Conservation (phyloP, 345 rosid species). For the Boechera divaricarpa region DNA sequence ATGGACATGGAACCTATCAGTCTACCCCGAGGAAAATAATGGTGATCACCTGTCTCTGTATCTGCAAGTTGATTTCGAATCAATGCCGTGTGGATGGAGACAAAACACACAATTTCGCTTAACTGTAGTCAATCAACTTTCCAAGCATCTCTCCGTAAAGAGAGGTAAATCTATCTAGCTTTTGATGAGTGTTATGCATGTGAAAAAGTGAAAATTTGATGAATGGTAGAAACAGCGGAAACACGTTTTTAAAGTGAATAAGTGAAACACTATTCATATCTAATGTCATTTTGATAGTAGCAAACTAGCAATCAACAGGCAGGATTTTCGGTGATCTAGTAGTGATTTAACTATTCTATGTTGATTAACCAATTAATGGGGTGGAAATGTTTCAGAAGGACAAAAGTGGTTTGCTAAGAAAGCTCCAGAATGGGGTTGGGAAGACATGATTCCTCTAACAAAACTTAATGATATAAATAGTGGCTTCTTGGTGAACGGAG, state of each 20-base stretch:
- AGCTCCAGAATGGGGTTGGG: neutral
- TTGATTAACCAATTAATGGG: neutral
- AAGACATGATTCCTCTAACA: neutral
- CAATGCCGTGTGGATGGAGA: conserved; percentile 80
- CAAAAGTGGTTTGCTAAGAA: conserved; percentile 9
- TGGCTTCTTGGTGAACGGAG: conserved; percentile 57
- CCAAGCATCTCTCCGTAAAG: conserved; percentile 44
- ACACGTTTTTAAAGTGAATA: neutral
- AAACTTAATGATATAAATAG: neutral
- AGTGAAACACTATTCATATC: neutral
- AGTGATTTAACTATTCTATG: neutral
- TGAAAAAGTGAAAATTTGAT: neutral
- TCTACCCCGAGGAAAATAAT: conserved; percentile 75
- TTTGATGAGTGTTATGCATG: neutral
- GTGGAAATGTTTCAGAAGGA: conserved; percentile 10
- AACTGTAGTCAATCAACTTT: conserved; percentile 65
- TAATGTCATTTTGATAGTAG: neutral
- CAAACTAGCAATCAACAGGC: neutral
- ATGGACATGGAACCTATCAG: too few species aligned
- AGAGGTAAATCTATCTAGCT: neutral
- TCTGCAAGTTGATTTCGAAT: conserved; percentile 68
- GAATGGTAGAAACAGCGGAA: neutral
- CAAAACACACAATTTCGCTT: conserved; percentile 68
- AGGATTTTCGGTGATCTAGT: neutral
- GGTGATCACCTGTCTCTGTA: conserved; percentile 72